Conservation (phyloP, 1,139 yeast species). For the Suhomyces taliae region DNA sequence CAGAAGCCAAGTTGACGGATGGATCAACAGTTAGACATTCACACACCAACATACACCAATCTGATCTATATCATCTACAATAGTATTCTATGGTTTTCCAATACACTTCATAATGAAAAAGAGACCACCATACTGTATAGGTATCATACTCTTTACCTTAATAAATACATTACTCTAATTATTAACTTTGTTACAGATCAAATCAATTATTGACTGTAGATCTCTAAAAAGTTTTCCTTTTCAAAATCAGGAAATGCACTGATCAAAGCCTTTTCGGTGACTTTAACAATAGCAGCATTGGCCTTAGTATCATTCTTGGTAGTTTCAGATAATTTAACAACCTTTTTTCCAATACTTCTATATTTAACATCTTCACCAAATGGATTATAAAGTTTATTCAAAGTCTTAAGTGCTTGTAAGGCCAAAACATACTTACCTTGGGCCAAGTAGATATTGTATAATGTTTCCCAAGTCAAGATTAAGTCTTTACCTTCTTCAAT, state of each 20-base stretch:
- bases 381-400: constrained; percentile 31
- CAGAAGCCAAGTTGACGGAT: constrained; percentile 55
- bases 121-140: neutral
- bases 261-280: constrained; percentile 43
- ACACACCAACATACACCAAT: too few relatives aligned
- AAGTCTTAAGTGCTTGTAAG: constrained; percentile 42
- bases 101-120: too few relatives aligned
- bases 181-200: neutral
- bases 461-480: constrained; percentile 37
- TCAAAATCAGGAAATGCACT: constrained; percentile 35
- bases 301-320: constrained; percentile 28
- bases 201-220: constrained; percentile 10
- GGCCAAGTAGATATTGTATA: constrained; percentile 38
- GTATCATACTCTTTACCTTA: neutral
- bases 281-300: constrained; percentile 46
- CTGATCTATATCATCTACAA: too few relatives aligned
- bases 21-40: constrained; percentile 40
- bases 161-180: neutral
- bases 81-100: neutral
- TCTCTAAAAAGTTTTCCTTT: constrained; percentile 11
- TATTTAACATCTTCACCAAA: constrained; percentile 17
- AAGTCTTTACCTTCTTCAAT: constrained; percentile 36
- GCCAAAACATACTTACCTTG: constrained; percentile 50
- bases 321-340: constrained; percentile 25
- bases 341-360: constrained; percentile 25